A percentile compares a stretch with the other conserved stretches of the same genome.
Conservation (phyloP, 306 rosid genomes). For the Quercus mongolica region DNA sequence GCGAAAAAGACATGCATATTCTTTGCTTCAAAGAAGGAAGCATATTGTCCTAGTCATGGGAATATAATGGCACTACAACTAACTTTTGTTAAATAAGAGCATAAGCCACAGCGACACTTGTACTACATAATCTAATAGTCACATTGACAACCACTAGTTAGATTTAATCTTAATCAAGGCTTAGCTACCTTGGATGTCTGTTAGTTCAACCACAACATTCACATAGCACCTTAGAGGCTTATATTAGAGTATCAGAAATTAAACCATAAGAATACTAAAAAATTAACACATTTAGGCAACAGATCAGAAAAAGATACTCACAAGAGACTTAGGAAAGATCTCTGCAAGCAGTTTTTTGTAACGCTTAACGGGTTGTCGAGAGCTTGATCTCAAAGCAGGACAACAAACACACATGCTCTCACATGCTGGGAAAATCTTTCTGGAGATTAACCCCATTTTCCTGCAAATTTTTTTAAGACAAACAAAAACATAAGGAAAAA, state of each 20-base stretch:
- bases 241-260: neutral
- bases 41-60: neutral
- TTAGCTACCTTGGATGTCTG: neutral
- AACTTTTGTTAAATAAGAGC: neutral
- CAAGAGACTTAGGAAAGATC: slow-evolving; percentile 87
- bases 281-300: neutral
- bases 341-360: slow-evolving; percentile 87
- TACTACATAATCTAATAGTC: neutral
- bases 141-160: neutral
- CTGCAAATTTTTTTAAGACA: slow-evolving; percentile 31
- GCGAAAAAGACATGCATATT: slow-evolving; percentile 7
- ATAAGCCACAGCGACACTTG: neutral
- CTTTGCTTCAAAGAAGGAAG: neutral
- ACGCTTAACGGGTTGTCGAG: slow-evolving; percentile 94
- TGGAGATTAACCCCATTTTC: slow-evolving; percentile 84
- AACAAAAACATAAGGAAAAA: slow-evolving; percentile 5
- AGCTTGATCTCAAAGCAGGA: slow-evolving; percentile 94
- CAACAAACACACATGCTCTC: slow-evolving; percentile 95
- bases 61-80: neutral
- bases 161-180: neutral
- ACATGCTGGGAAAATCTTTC: slow-evolving; percentile 95
- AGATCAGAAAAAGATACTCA: slow-evolving; percentile 22
- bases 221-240: neutral
- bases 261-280: neutral
- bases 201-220: neutral